These are phyloP conservation scores for Chlorophyllum brunneum DNA, from an alignment of 768 basidiomycete species.

Conservation along the genomic window DNA sequence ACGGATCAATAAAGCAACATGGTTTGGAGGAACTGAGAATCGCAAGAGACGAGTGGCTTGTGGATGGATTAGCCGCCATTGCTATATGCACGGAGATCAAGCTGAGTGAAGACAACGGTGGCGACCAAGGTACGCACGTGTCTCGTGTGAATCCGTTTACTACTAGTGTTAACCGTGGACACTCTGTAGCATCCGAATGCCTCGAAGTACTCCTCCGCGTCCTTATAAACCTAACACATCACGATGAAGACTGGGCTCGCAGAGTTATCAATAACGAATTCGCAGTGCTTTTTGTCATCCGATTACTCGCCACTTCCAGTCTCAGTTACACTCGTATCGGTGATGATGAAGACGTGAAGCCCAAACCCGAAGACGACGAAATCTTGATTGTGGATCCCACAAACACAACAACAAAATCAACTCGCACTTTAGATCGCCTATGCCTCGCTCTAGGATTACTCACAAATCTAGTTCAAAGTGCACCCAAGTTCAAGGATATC, in stretches of 20 bases:
- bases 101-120: conserved; percentile 15
- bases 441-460: conserved; percentile 74
- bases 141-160: background rate
- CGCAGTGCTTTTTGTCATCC: conserved; percentile 44
- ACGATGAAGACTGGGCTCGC: conserved; percentile 50
- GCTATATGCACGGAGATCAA: conserved; percentile 45
- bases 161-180: background rate
- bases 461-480: conserved; percentile 69
- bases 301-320: conserved; percentile 39
- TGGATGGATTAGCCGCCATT: conserved; percentile 45
- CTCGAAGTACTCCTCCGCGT: conserved; percentile 59
- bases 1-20: background rate
- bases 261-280: conserved; percentile 44
- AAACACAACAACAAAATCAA: background rate
- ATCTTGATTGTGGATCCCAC: background rate
- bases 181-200: conserved; percentile 38
- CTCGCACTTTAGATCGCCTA: conserved; percentile 58
- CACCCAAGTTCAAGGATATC: conserved; percentile 42
- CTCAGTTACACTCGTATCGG: conserved; percentile 2
- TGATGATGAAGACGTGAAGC: conserved; percentile 13
- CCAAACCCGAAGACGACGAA: conserved; percentile 16
- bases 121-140: conserved; percentile 18
- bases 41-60: conserved; percentile 41
- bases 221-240: conserved; percentile 69
- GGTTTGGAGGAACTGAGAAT: conserved; percentile 25